Conservation (phyloP, 1,284 basidiomycete genomes). For the Pseudozyma sp. region DNA sequence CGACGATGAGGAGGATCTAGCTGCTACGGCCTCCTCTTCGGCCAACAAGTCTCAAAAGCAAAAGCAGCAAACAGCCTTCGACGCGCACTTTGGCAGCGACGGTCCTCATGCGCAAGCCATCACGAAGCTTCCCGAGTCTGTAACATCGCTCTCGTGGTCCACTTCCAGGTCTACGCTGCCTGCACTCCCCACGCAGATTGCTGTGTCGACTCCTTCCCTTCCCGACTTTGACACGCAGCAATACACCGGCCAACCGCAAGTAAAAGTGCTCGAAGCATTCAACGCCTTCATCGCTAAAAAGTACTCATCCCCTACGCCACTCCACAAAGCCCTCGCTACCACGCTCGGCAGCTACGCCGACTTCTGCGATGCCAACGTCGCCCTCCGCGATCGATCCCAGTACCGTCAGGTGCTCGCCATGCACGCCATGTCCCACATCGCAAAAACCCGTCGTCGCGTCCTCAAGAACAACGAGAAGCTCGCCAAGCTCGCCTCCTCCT, state of each 20-base stretch:
- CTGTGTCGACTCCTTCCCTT: conserved; percentile 26
- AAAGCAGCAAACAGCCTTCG: conserved; percentile 43
- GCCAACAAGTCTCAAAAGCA: conserved; percentile 23
- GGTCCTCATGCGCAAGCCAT: conserved; percentile 45
- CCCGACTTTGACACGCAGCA: conserved; percentile 22
- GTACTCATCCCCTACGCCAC: conserved; percentile 15
- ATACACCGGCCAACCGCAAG: conserved; percentile 46
- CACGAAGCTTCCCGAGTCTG: conserved; percentile 36
- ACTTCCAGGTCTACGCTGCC: conserved; percentile 27
- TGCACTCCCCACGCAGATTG: conserved; percentile 28
- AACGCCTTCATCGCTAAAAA: conserved; percentile 28
- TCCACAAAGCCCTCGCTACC: conserved; percentile 48
- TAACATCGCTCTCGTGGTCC: conserved; percentile 33
- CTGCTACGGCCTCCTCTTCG: conserved; percentile 1
- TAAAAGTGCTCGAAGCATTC: conserved; percentile 54
- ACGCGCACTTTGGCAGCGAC: conserved; percentile 50
- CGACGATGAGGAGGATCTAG: conserved; percentile 31
- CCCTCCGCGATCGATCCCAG: conserved; percentile 34
- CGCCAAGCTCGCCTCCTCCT: conserved; percentile 66
- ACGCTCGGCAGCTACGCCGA: conserved; percentile 56
- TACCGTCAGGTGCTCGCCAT: conserved; percentile 48
- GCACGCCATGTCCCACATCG: conserved; percentile 63
- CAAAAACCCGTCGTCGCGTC: conserved; percentile 88
- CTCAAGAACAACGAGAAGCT: conserved; percentile 94
- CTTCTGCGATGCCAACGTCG: conserved; percentile 53